These are phyloP conservation scores for Botryotinia globosa DNA, from an alignment of 2,329 filamentous ascomycete genomes.

Conservation along the genomic window DNA sequence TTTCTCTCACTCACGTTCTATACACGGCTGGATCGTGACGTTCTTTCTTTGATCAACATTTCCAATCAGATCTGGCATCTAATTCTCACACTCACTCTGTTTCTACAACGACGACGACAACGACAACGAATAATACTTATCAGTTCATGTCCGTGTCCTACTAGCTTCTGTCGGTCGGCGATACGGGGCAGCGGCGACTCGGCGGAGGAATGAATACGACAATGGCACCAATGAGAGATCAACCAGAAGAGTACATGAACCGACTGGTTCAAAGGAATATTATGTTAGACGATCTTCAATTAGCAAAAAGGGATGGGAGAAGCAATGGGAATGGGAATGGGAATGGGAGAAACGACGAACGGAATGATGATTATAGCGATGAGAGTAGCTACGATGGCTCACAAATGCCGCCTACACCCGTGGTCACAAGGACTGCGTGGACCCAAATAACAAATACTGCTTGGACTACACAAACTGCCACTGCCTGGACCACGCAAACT, in stretches of 20 bases:
- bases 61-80: conserved; percentile 22
- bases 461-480: conserved; percentile 15
- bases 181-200: conserved; percentile 26
- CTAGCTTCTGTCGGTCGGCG: conserved; percentile 30
- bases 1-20: conserved; percentile 30
- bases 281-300: neutral
- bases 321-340: neutral
- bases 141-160: conserved; percentile 28
- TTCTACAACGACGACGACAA: conserved; percentile 22
- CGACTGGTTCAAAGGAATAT: conserved; percentile 24
- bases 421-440: conserved; percentile 10
- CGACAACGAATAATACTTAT: conserved; percentile 10
- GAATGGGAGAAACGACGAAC: neutral
- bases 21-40: conserved; percentile 39
- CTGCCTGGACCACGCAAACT: conserved; percentile 11
- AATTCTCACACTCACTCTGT: conserved; percentile 6
- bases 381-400: neutral
- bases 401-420: neutral
- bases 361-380: neutral
- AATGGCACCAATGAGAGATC: conserved; percentile 36
- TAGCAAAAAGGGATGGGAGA: conserved; percentile 19
- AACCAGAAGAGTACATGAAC: conserved; percentile 23
- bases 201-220: conserved; percentile 35
- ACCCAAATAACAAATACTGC: conserved; percentile 16
- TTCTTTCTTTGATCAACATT: conserved; percentile 25